Evolutionary conservation across 2,329 filamentous ascomycete genomes (phyloP), one percentile per base, ranked within the genome.

Genomic region (Aspergillus pseudoviridinutans): DNA sequence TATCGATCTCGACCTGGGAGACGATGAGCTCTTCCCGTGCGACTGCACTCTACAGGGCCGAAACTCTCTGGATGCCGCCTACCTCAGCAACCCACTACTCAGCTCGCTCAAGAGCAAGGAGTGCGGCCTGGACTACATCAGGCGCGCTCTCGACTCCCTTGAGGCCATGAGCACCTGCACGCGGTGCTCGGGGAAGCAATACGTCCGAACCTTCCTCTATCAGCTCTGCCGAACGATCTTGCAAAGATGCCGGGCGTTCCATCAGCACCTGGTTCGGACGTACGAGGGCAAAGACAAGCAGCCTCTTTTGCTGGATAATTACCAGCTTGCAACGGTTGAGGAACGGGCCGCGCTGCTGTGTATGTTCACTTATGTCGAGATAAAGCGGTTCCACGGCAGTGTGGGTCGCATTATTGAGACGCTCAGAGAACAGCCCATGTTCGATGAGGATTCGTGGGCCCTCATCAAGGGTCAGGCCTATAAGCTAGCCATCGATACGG

Each of bases 161-260:
- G 59, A 61, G 42, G 27, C 27, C 2, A 46, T 59, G 22, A 61
- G 59, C 51, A 17, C 32, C 38, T 61, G 59, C 54, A 27, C 32
- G 14, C 28, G 12, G 24, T 57, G 54, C 25, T 44, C 47, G 2
- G n/a, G 35, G 20, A 49, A 53, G 22, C 14, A 41, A 5, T 14
- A 35, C 28, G 24, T 38, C 12, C 51, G 38, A 17, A 27, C n/a
- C 4, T 52, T 50, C 24, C 44, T 59, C 22, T 8, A 46, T 28
- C 22, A 27, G 10, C 28, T 61, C 49, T 57, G 57, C 51, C 17
- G 38, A 1, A 51, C 17, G 12, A 50, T 47, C 44, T 17, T 61
- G 8, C 22, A 51, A 3, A 51, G 49, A 38, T 57, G 53, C 44
- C 42, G 46, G 20, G 24, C 24, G 14, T 61, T 59, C 50, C 50